These are phyloP conservation scores for Didymella keratinophila DNA, from an alignment of 2,329 filamentous ascomycete genomes.

Conservation along the genomic window DNA sequence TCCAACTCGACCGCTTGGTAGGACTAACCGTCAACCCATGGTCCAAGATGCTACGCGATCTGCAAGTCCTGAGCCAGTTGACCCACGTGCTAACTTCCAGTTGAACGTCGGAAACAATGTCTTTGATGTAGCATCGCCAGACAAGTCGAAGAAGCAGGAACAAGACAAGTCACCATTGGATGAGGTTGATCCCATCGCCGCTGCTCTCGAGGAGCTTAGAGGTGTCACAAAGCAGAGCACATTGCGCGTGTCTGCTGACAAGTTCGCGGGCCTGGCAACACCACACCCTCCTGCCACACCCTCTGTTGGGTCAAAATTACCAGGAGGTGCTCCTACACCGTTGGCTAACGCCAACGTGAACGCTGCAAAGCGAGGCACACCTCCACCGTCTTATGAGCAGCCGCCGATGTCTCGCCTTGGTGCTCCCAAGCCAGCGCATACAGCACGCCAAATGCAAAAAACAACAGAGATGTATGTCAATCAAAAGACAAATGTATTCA, in stretches of 20 bases:
- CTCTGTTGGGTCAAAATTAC: constrained; percentile 48
- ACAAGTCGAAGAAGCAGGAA: constrained; percentile 63
- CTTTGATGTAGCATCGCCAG: constrained; percentile 86
- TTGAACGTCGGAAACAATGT: constrained; percentile 96
- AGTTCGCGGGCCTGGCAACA: constrained; percentile 91
- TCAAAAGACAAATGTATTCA: constrained; percentile 83
- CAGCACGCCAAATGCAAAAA: constrained; percentile 93
- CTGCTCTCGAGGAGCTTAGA: constrained; percentile 91
- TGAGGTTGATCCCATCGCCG: constrained; percentile 85
- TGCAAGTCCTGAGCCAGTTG: constrained; percentile 76
- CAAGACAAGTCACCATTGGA: constrained; percentile 58
- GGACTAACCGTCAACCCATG: constrained; percentile 37
- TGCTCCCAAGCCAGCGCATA: constrained; percentile 89
- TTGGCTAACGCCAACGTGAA: constrained; percentile 56
- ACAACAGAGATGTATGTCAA: constrained; percentile 87
- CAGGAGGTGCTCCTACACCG: constrained; percentile 55
- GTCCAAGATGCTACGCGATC: constrained; percentile 46
- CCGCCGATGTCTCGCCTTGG: constrained; percentile 77
- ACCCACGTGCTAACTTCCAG: constrained; percentile 90
- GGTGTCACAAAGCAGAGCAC: constrained; percentile 82
- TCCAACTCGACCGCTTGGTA: constrained; percentile 53
- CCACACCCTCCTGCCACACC: constrained; percentile 65
- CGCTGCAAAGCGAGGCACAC: constrained; percentile 73
- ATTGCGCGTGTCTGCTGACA: constrained; percentile 89
- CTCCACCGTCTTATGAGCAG: constrained; percentile 83